These are phyloP conservation scores for Colletotrichum tropicicola DNA, from an alignment of 2,329 filamentous ascomycete species.

Conservation along the genomic window DNA sequence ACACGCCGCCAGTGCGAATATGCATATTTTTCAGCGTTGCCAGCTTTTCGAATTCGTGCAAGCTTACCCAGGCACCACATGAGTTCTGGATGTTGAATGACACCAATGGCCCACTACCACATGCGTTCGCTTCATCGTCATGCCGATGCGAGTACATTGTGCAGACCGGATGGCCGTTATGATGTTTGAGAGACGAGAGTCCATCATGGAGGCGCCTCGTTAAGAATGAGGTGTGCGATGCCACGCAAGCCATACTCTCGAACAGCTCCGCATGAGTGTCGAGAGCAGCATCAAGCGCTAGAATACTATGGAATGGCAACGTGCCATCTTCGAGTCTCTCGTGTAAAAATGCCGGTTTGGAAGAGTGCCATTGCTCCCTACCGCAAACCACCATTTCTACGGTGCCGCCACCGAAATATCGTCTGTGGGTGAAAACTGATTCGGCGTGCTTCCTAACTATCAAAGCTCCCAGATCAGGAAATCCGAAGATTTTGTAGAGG, in stretches of 20 bases:
- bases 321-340: slow-evolving; percentile 92
- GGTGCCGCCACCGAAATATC: slow-evolving; percentile 93
- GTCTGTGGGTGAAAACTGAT: slow-evolving; percentile 69
- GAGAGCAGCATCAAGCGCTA: slow-evolving; percentile 82
- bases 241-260: slow-evolving; percentile 73
- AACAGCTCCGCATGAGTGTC: slow-evolving; percentile 75
- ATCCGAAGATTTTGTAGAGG: slow-evolving; percentile 98
- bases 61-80: slow-evolving; percentile 78
- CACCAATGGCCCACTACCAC: slow-evolving; percentile 75
- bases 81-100: slow-evolving; percentile 84
- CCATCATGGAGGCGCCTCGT: slow-evolving; percentile 65
- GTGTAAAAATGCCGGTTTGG: slow-evolving; percentile 77
- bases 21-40: slow-evolving; percentile 82
- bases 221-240: slow-evolving; percentile 76
- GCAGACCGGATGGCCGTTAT: slow-evolving; percentile 73
- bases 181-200: slow-evolving; percentile 71
- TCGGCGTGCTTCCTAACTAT: slow-evolving; percentile 80
- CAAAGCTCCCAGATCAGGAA: slow-evolving; percentile 88
- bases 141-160: slow-evolving; percentile 64
- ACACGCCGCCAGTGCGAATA: slow-evolving; percentile 86
- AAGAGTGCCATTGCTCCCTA: slow-evolving; percentile 85
- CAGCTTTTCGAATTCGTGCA: slow-evolving; percentile 87
- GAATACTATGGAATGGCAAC: slow-evolving; percentile 87
- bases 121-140: not conserved
- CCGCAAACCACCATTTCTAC: slow-evolving; percentile 86